Percentiles rank a stretch among this genome's conserved stretches.
Evolutionary conservation across 2,329 filamentous ascomycete genomes (phyloP).

Genomic region (Epichloe uncinata): DNA sequence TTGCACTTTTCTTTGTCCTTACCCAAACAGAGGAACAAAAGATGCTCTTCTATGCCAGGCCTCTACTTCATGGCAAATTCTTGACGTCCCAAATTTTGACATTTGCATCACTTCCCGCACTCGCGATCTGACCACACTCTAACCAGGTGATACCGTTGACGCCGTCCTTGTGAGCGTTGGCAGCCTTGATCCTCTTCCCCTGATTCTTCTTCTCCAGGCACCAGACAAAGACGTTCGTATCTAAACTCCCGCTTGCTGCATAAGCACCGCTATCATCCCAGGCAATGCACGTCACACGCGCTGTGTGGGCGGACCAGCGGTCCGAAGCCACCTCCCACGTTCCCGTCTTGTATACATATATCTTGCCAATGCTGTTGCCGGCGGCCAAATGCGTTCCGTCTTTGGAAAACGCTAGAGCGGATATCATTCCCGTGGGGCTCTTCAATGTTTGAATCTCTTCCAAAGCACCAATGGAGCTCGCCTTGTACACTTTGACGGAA

Average conservation of each 20-base stretch:
- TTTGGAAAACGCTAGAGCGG: conserved; percentile 69
- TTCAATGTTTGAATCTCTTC: conserved; percentile 43
- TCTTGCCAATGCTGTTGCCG: conserved; percentile 75
- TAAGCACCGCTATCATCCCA: conserved; percentile 73
- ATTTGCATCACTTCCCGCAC: conserved; percentile 73
- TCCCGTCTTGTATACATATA: conserved; percentile 57
- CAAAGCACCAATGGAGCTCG: conserved; percentile 42
- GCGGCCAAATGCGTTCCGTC: conserved; percentile 67
- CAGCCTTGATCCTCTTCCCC: conserved; percentile 73
- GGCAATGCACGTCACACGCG: conserved; percentile 42
- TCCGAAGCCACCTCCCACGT: conserved; percentile 65
- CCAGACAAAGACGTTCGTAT: conserved; percentile 91
- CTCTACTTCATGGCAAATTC: conserved; percentile 18
- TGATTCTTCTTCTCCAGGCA: conserved; percentile 61
- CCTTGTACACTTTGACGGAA: conserved; percentile 56
- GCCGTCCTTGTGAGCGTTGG: conserved; percentile 91
- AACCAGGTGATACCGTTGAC: conserved; percentile 82
- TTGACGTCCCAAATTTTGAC: conserved; percentile 67
- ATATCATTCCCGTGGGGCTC: conserved; percentile 58
- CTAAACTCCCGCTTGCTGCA: conserved; percentile 71
- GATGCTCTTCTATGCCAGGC: neutral
- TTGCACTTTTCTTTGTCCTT: neutral
- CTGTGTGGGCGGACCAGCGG: conserved; percentile 49
- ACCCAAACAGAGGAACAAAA: neutral
- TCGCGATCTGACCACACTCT: conserved; percentile 56